These are phyloP conservation scores for Rhizophagus sp. DNA, from an alignment of 192 early-diverging fungal species.

Conservation along the genomic window DNA sequence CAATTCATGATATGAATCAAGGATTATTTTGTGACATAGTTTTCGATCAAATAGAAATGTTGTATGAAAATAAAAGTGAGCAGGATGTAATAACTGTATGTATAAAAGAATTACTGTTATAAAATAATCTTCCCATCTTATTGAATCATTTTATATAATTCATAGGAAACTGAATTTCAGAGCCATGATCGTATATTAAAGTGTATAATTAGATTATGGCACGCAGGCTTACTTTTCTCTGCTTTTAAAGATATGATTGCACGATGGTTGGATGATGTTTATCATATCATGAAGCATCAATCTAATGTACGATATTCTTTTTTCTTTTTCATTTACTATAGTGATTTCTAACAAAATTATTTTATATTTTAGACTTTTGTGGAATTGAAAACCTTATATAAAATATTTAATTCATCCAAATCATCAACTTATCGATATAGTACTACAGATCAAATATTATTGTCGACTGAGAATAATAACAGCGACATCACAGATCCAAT, in stretches of 20 bases:
- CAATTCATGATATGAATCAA: constrained; percentile 45
- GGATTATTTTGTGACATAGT: constrained; percentile 39
- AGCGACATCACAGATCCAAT: constrained; percentile 30
- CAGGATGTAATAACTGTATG: constrained; percentile 5
- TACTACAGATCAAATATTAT: neutral
- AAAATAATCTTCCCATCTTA: neutral
- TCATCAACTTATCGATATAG: neutral
- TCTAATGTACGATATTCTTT: neutral
- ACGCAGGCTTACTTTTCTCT: constrained; percentile 46
- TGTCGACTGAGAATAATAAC: neutral
- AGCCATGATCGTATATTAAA: constrained; percentile 44
- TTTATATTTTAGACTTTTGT: constrained; percentile 23
- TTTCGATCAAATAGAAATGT: constrained; percentile 43
- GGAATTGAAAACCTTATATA: constrained; percentile 22
- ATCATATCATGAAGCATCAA: constrained; percentile 10
- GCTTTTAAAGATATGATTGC: constrained; percentile 42
- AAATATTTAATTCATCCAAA: constrained; percentile 8
- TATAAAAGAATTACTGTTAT: neutral
- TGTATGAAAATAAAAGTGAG: constrained; percentile 41
- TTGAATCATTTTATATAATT: neutral
- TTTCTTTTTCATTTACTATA: neutral
- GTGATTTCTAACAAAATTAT: neutral
- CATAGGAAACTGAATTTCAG: constrained; percentile 36
- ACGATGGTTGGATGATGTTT: constrained; percentile 47
- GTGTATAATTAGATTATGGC: constrained; percentile 47